Base-by-base conservation (phyloP, 2,329 filamentous ascomycete species). In the Pseudocercospora fijiensis region DNA sequence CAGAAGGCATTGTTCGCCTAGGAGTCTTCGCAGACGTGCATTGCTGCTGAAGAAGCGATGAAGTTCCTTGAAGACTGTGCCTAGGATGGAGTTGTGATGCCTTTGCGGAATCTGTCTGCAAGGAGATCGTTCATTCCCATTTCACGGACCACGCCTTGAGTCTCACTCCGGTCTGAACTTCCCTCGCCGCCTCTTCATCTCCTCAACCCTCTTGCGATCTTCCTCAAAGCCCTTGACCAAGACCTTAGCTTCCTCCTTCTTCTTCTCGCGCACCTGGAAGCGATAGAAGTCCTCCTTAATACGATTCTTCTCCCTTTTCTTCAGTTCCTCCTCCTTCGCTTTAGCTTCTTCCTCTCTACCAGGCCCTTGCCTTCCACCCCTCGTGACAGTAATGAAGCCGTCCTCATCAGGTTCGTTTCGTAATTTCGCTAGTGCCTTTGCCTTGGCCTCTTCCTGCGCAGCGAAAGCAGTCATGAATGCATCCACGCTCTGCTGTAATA, bases 311-410 rank as follows among this genome's bases (percentile, higher is more conserved):
- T 85, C 76, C 60, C 78, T 81, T 74, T 86, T 82, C 71, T 83
- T 82, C 77, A 87, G 85, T 78, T 89, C 86, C 75, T 86, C 85
- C 63, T 82, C 79, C 72, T 85, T 77, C 51, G 82, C 83, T 73
- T 87, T 85, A 16, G 88, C 86, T 71, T 70, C 68, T 65, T 88
- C 84, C 66, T 87, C 84, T 60, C 88, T 85, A 1, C 90, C 92
- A 0, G 91, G 88, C n/a, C 89, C 90, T 6, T 83, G 83, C 64
- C 84, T 83, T 43, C 90, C 90, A 26, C 92, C 92, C 60, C 90
- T 85, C 1, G 88, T 90, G 24, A 99, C 95, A 3, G 93, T 98
- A 56, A 98, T 85, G 76, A 99, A 99, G 1, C 95, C 95, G 76
- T 99, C 95, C 73, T 92, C 93, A 76, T 99, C 95, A 0, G 94